Evolutionary conservation across 2,329 filamentous ascomycete species (phyloP), one percentile per base, ranked within the genome.

Genomic region (Bimuria novae-zelandiae): DNA sequence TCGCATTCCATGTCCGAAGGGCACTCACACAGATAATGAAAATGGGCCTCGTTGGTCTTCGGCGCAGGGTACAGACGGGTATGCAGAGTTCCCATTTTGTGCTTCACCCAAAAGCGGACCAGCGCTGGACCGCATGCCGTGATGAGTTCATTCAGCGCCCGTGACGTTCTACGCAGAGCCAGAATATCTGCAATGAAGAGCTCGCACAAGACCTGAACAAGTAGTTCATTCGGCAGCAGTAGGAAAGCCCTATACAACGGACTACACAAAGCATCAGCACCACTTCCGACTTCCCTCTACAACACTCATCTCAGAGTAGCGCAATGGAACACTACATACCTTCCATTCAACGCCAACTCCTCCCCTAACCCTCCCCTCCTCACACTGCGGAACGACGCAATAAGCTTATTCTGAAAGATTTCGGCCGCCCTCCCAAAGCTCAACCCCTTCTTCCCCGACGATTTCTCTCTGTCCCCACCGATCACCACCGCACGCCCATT

Each of bases 81-180:
- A 52, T 73, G 69, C 4, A 73, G 62, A 43, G 63, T 63, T 23
- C 69, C 69, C 58, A 73, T 63, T 14, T 66, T 64, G 46, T 66
- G 58, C 51, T 64, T 65, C 19, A 69, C 63, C 67, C 70, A 73
- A 48, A 65, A 67, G n/a, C 71, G 70, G 46, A 72, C 69, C 41
- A 73, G 59, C 7, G 68, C 56, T 27, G 70, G 61, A 17, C 68
- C 68, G 60, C 69, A 70, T 51, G 59, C 55, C 17, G 63, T 56
- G 39, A 73, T 61, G 40, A 73, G 56, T 45, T 68, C 62, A 47
- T 70, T 71, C 16, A 72, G 52, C 7, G 66, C 59, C 21, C 65
- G 69, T 27, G 62, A 72, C 19, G 69, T 68, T 35, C 54, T 58
- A 25, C 71, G 64, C 27, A 73, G 52, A 23, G 69, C 60, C 19